A percentile compares a stretch with the other conserved stretches of the same genome.
phyloP scores from a whole-genome alignment of 441 rosid species.

The Theobroma grandiflorum region DNA sequence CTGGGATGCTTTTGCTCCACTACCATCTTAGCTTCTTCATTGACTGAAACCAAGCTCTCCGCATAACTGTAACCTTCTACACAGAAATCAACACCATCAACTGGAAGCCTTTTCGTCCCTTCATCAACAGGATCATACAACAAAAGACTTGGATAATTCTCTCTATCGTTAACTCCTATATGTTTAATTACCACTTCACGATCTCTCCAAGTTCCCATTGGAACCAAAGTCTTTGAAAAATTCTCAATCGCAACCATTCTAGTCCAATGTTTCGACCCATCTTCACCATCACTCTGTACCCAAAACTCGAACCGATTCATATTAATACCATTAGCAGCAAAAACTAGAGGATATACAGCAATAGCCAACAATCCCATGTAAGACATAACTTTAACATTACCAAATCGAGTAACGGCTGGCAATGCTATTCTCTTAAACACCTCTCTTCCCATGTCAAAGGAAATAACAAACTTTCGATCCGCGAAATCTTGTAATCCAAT shows the following conservation, averaged over 20 bases:
- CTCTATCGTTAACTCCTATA: background rate
- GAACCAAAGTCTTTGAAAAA: background rate
- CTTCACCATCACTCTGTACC: slow-evolving; percentile 24
- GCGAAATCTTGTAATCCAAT: slow-evolving; percentile 13
- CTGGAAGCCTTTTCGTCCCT: background rate
- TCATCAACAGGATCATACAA: background rate
- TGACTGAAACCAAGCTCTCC: slow-evolving; percentile 42
- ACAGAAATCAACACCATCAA: slow-evolving; percentile 27
- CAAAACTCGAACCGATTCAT: slow-evolving; percentile 37
- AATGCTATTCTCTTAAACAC: slow-evolving; percentile 25
- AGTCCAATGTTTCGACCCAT: slow-evolving; percentile 23
- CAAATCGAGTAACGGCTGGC: slow-evolving; percentile 9
- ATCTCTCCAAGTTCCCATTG: slow-evolving; percentile 21
- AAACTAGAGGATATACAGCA: slow-evolving; percentile 34
- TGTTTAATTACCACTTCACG: slow-evolving; percentile 8
- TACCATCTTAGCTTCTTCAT: slow-evolving; percentile 17
- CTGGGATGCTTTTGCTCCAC: background rate
- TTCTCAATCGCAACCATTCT: background rate
- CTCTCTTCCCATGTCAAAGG: slow-evolving; percentile 42
- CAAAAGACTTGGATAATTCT: background rate
- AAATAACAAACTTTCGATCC: slow-evolving; percentile 22
- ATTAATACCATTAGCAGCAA: background rate
- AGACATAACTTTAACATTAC: slow-evolving; percentile 28
- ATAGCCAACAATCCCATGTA: slow-evolving; percentile 38
- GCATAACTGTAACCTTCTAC: slow-evolving; percentile 38